phyloP scores from a whole-genome alignment of 164 flowering plant genomes.

The Nymphaea colorata region DNA sequence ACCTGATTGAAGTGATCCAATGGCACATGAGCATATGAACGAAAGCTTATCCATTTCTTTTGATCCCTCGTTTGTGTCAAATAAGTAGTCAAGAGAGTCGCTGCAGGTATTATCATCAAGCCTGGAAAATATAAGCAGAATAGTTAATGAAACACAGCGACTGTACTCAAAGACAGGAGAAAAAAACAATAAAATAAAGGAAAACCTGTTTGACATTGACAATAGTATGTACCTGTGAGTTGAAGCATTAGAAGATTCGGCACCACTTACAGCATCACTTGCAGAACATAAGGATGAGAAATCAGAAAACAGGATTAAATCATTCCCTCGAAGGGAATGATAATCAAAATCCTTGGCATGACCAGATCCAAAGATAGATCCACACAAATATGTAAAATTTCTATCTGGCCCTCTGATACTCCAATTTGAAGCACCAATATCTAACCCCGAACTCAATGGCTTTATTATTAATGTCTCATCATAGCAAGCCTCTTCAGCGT shows the following conservation, averaged over 20 bases:
- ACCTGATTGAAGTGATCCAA: constrained; percentile 55
- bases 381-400: constrained; percentile 39
- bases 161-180: background rate
- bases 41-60: constrained; percentile 65
- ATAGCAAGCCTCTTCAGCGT: constrained; percentile 71
- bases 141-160: too few species aligned
- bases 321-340: constrained; percentile 50
- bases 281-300: constrained; percentile 18
- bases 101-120: constrained; percentile 10
- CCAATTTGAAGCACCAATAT: constrained; percentile 89
- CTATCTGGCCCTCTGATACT: constrained; percentile 36
- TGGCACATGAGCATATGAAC: constrained; percentile 52
- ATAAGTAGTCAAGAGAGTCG: constrained; percentile 14
- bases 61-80: constrained; percentile 26
- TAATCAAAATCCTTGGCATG: constrained; percentile 64
- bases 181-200: background rate
- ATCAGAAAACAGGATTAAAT: constrained; percentile 64
- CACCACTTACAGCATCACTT: too few species aligned
- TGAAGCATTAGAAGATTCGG: background rate
- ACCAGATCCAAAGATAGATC: constrained; percentile 48
- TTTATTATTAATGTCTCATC: constrained; percentile 53
- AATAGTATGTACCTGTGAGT: constrained; percentile 10
- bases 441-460: constrained; percentile 87
- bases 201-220: background rate
- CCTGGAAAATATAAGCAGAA: constrained; percentile 11